A percentile compares a stretch with the other conserved stretches of the same genome.
Evolutionary conservation across 495 filamentous ascomycete genomes (phyloP).

Genomic region (Articulospora tetracladia): DNA sequence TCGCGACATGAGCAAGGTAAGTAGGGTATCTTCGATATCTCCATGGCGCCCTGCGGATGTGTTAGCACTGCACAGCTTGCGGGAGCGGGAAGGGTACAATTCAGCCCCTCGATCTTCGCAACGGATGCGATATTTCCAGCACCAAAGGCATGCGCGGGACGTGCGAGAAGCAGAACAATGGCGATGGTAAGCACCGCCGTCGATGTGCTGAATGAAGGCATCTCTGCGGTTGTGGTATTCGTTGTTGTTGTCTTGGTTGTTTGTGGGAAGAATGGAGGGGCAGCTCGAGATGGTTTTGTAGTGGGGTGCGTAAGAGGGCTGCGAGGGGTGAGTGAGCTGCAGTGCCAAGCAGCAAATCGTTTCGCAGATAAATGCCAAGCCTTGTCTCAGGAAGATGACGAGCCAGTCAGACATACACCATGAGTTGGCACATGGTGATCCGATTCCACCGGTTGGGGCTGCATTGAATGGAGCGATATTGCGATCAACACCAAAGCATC

Average conservation of each 20-base stretch:
- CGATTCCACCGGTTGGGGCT: too few species aligned
- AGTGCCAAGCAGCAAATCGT: not conserved
- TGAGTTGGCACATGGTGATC: too few species aligned
- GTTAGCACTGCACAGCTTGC: slow-evolving; percentile 6
- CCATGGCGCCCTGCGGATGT: slow-evolving; percentile 70
- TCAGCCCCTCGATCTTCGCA: slow-evolving; percentile 74
- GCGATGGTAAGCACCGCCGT: slow-evolving; percentile 38
- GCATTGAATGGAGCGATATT: too few species aligned
- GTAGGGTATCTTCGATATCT: slow-evolving; percentile 88
- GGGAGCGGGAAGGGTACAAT: slow-evolving; percentile 46
- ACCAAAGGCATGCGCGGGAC: slow-evolving; percentile 74
- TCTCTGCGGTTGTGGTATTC: slow-evolving; percentile 15
- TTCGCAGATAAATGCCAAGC: not conserved
- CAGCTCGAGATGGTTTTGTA: not conserved
- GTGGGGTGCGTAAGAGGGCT: not conserved
- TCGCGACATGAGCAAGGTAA: slow-evolving; percentile 70
- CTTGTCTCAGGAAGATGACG: not conserved
- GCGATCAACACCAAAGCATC: too few species aligned
- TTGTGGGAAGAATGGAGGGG: slow-evolving; percentile 31
- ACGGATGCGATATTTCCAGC: slow-evolving; percentile 54
- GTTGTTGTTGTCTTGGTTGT: not conserved
- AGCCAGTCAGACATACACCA: not conserved
- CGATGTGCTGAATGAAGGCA: slow-evolving; percentile 26
- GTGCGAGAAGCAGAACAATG: slow-evolving; percentile 56
- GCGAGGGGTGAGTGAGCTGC: not conserved